phyloP scores from a whole-genome alignment of 441 rosid species.

The Adansonia gregorii region DNA sequence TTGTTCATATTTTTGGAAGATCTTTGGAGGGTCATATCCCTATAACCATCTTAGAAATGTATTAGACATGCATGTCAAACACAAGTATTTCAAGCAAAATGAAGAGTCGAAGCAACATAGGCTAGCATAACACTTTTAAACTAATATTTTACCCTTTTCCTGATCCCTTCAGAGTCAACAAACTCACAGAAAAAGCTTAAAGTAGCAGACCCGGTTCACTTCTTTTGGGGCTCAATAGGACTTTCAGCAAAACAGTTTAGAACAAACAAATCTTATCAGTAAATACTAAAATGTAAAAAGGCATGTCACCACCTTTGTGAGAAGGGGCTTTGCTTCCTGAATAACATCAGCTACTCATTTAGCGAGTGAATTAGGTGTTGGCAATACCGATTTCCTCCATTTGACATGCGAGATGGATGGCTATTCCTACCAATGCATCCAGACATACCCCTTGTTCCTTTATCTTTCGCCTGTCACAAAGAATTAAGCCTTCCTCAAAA shows the following conservation, averaged over 20 bases:
- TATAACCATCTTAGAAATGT: no score
- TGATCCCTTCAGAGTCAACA: slow-evolving; percentile 35
- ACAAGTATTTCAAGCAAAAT: no score
- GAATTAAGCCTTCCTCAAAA: slow-evolving; percentile 75
- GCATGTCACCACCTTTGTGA: slow-evolving; percentile 71
- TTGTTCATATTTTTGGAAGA: no score
- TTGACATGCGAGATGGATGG: slow-evolving; percentile 85
- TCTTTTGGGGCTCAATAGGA: slow-evolving; percentile 37
- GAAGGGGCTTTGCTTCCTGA: slow-evolving; percentile 88
- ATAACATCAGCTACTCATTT: slow-evolving; percentile 80
- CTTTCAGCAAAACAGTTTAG: background rate
- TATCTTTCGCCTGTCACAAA: slow-evolving; percentile 87
- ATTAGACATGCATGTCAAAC: no score
- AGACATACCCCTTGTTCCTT: slow-evolving; percentile 89
- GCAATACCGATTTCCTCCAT: slow-evolving; percentile 81
- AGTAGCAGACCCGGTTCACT: slow-evolving; percentile 5
- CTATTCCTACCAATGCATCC: slow-evolving; percentile 87
- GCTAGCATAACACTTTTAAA: background rate
- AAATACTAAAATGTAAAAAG: slow-evolving; percentile 26
- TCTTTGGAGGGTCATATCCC: no score
- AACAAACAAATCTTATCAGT: slow-evolving; percentile 13
- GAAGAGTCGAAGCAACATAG: no score
- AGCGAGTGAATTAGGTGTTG: slow-evolving; percentile 62
- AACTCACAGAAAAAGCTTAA: slow-evolving; percentile 23
- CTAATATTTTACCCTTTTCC: background rate